Evolutionary conservation across 495 filamentous ascomycete genomes (phyloP), one percentile per base, ranked within the genome.

Genomic region (Aspergillus sparsus): DNA sequence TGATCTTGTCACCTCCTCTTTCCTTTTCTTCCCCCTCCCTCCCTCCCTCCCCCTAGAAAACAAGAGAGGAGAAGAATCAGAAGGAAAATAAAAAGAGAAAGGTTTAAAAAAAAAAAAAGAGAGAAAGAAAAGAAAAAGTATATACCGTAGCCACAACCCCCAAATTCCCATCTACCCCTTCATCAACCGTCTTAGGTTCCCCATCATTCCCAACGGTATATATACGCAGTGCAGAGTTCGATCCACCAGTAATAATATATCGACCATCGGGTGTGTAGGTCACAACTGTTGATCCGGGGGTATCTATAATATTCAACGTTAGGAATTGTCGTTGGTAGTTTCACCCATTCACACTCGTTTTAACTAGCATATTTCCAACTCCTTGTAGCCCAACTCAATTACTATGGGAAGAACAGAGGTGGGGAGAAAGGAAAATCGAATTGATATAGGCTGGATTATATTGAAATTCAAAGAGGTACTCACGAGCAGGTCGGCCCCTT

Each of bases 121-220:
- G 16, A 41, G 6, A 39, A 21, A 11, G 32, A 18, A 50, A 18
- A 21, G 13, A 53, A 41, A 13, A 21, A 35, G 39, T n/a, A 68
- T 82, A 46, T 75, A 89, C 88, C 39, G 85, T 83, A 18, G 91
- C 87, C 45, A 84, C 87, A 47, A 97, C 83, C 42, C 86, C 86
- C 13, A 87, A 79, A 71, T 94, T 92, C 57, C 86, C 85, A 60
- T 95, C 93, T 55, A 87, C 84, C 55, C 87, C 91, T 58, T 94
- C 90, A 67, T 98, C 94, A 34, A 98, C 87, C 36, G 89, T 96
- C 55, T 82, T 84, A 11, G 94, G 94, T 67, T 97, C 94, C 50
- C 90, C 93, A 77, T 95, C 91, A 16, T 87, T 90, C 42, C 89
- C 92, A 13, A 91, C 92, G 51, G 87, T 89, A 79, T 93, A 98